Percentiles rank a stretch among this genome's conserved stretches.
Evolutionary conservation across 139 green algal genomes (phyloP).

Genomic region (Picocystis salinarum): DNA sequence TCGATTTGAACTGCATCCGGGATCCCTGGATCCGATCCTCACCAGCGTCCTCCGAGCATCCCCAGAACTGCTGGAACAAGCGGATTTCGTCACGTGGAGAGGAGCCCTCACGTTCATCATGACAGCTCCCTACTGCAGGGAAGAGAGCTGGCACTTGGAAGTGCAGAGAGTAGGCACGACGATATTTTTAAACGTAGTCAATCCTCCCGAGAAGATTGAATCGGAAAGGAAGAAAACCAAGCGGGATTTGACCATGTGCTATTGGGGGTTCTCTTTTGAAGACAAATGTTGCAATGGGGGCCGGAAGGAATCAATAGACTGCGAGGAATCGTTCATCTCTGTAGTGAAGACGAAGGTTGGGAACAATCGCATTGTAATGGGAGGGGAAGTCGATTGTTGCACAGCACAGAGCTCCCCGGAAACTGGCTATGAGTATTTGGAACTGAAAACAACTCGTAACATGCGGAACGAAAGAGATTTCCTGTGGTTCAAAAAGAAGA

Average conservation of each 20-base stretch:
- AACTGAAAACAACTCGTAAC: conserved; percentile 11
- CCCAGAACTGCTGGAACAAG: conserved; percentile 1
- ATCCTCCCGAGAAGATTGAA: too few species aligned
- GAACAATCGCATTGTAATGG: conserved; percentile 5
- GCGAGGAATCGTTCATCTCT: conserved; percentile 4
- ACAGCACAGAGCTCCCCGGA: too few species aligned
- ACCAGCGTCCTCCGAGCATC: background rate
- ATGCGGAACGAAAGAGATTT: conserved; percentile 7
- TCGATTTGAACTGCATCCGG: conserved; percentile 3
- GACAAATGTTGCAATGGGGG: conserved; percentile 6
- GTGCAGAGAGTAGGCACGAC: background rate
- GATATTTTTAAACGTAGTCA: too few species aligned
- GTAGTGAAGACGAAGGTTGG: conserved; percentile 6
- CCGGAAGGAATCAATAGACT: conserved; percentile 4
- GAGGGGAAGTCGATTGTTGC: conserved; percentile 12
- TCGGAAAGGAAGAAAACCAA: too few species aligned
- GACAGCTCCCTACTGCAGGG: too few species aligned
- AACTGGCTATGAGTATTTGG: too few species aligned
- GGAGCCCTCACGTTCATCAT: too few species aligned
- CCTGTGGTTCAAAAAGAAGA: conserved; percentile 10
- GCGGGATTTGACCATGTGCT: conserved; percentile 6
- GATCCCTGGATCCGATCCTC: conserved; percentile 4
- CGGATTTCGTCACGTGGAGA: conserved; percentile 8
- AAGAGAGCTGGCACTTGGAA: background rate
- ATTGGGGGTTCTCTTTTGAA: conserved; percentile 16